Conservation (phyloP, 306 rosid species). For the Corylus avellana region DNA sequence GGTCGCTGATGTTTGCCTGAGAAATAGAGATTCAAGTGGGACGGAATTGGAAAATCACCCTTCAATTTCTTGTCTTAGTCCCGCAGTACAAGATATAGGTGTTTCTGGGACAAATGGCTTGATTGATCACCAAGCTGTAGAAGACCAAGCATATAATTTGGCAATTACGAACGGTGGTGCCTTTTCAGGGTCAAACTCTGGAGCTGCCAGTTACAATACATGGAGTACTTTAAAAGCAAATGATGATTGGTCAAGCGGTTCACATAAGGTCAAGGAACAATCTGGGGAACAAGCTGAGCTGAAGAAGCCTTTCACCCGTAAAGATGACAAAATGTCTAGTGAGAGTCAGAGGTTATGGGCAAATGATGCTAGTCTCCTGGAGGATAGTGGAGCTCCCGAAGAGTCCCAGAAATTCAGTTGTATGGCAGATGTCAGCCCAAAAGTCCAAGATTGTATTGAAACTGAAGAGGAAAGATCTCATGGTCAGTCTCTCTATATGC, state of each 20-base stretch:
- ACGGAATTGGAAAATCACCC: constrained; percentile 21
- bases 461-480: constrained; percentile 23
- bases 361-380: constrained; percentile 14
- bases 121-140: constrained; percentile 24
- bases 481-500: constrained; percentile 18
- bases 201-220: constrained; percentile 11
- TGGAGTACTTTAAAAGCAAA: constrained; percentile 13
- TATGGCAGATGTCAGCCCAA: constrained; percentile 29
- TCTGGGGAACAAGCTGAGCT: constrained; percentile 37
- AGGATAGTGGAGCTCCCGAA: constrained; percentile 32
- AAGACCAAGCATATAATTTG: constrained; percentile 21
- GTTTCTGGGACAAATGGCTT: constrained; percentile 10
- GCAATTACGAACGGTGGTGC: constrained; percentile 29
- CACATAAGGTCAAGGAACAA: constrained; percentile 20
- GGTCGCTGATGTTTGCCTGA: constrained; percentile 5
- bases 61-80: constrained; percentile 6
- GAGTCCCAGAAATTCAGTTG: constrained; percentile 28
- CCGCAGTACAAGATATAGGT: constrained; percentile 9
- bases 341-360: constrained; percentile 32
- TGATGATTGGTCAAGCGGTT: constrained; percentile 26
- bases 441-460: constrained; percentile 29
- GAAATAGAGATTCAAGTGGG: constrained; percentile 7
- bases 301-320: constrained; percentile 21
- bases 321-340: constrained; percentile 28
- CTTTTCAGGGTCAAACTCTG: constrained; percentile 28